These are phyloP conservation scores for Dryadomyces quercivorus DNA, from an alignment of 2,329 filamentous ascomycete species.

Conservation along the genomic window DNA sequence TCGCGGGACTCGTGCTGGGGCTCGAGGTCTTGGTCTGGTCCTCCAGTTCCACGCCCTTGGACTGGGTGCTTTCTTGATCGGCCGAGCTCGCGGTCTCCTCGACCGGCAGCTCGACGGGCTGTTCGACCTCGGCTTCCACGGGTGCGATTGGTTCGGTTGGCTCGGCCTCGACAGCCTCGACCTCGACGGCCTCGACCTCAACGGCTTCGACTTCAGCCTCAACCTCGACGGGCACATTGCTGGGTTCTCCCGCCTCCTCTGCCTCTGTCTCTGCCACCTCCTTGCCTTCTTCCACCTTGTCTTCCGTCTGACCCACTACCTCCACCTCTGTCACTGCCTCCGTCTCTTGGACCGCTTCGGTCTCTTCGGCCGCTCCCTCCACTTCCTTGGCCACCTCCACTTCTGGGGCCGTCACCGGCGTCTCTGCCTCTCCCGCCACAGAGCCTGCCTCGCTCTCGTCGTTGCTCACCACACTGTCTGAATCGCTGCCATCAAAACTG, in stretches of 20 bases:
- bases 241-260: background rate
- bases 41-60: too few species aligned
- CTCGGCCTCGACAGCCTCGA: background rate
- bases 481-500: conserved; percentile 50
- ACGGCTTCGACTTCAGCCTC: background rate
- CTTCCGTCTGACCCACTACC: background rate
- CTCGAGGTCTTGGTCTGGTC: too few species aligned
- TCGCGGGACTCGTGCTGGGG: too few species aligned
- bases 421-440: conserved; percentile 7
- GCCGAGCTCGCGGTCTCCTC: too few species aligned
- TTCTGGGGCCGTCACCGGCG: background rate
- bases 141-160: background rate
- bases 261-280: background rate
- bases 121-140: background rate
- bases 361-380: background rate
- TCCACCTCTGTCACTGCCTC: background rate
- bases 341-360: background rate
- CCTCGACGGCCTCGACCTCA: background rate
- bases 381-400: background rate
- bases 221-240: too few species aligned
- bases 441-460: conserved; percentile 26
- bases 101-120: too few species aligned
- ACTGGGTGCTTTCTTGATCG: too few species aligned
- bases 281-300: background rate
- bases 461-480: conserved; percentile 17